These are phyloP conservation scores for Backusella luteola DNA, from an alignment of 192 early-diverging fungal genomes.

Conservation along the genomic window DNA sequence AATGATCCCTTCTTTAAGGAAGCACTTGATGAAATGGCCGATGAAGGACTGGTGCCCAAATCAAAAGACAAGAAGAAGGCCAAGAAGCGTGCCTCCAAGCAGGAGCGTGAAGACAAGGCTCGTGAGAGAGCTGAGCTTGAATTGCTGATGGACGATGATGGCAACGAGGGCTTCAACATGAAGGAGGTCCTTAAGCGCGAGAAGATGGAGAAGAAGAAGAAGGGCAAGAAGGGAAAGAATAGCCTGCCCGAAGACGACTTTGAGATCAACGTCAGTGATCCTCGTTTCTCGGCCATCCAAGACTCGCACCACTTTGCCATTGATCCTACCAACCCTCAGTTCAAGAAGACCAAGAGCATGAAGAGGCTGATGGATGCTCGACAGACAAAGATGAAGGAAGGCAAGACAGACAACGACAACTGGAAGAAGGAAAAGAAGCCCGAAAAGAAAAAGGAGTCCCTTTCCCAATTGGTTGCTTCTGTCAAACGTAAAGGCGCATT, in stretches of 20 bases:
- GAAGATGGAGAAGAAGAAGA: conserved; percentile 62
- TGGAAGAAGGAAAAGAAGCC: conserved; percentile 27
- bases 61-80: conserved; percentile 33
- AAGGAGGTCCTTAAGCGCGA: conserved; percentile 84
- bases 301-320: conserved; percentile 90
- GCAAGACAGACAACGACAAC: conserved; percentile 19
- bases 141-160: conserved; percentile 74
- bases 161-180: conserved; percentile 82
- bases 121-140: conserved; percentile 79
- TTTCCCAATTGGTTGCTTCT: conserved; percentile 55
- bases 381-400: conserved; percentile 41
- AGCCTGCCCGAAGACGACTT: conserved; percentile 75
- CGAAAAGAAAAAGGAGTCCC: conserved; percentile 39
- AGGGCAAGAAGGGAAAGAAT: conserved; percentile 51
- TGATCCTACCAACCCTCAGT: conserved; percentile 93
- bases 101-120: conserved; percentile 53
- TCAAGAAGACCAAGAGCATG: conserved; percentile 86
- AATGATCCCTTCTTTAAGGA: conserved; percentile 53
- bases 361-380: conserved; percentile 61
- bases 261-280: conserved; percentile 80
- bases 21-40: conserved; percentile 43
- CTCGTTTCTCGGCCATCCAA: conserved; percentile 79
- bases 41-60: conserved; percentile 16
- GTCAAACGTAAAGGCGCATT: conserved; percentile 63
- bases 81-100: conserved; percentile 57